Percentiles rank a stretch among this genome's conserved stretches.
phyloP scores from a whole-genome alignment of 495 filamentous ascomycete genomes.

The Xylaria cubensis region DNA sequence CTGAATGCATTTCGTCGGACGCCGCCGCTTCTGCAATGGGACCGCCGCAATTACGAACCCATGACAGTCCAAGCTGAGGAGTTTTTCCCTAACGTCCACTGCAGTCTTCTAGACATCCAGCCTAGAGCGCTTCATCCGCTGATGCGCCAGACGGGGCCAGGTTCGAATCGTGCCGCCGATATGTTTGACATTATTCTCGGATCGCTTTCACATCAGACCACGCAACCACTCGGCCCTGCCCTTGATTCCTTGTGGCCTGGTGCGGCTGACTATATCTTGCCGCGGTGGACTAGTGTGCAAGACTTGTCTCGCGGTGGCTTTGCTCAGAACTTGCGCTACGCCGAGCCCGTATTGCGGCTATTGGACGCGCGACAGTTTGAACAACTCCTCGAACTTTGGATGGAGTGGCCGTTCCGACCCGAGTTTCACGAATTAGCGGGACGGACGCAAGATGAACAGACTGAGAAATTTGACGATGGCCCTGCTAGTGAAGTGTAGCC shows the following conservation, averaged over 20 bases:
- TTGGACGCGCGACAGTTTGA: conserved; percentile 54
- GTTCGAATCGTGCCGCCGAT: conserved; percentile 43
- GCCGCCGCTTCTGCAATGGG: conserved; percentile 64
- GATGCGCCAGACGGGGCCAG: conserved; percentile 45
- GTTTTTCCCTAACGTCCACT: conserved; percentile 58
- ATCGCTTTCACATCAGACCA: conserved; percentile 29
- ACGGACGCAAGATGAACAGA: conserved; percentile 38
- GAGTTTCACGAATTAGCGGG: conserved; percentile 48
- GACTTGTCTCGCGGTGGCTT: conserved; percentile 51
- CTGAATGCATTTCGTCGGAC: conserved; percentile 47
- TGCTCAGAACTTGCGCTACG: conserved; percentile 31
- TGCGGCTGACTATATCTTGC: conserved; percentile 49
- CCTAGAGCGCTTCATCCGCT: conserved; percentile 46
- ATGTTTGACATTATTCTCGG: conserved; percentile 46
- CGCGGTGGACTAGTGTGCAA: conserved; percentile 45
- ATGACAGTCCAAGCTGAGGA: conserved; percentile 59
- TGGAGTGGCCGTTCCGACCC: conserved; percentile 66
- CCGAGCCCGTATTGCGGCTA: conserved; percentile 46
- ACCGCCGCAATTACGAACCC: conserved; percentile 67
- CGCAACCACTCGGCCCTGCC: conserved; percentile 31
- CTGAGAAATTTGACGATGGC: conserved; percentile 23
- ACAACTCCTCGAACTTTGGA: conserved; percentile 59
- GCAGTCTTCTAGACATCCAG: conserved; percentile 54
- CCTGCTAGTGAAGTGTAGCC: background rate
- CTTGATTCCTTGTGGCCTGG: conserved; percentile 47